Base-by-base conservation (phyloP, 2,329 filamentous ascomycete genomes). In the Cytospora piceicola region DNA sequence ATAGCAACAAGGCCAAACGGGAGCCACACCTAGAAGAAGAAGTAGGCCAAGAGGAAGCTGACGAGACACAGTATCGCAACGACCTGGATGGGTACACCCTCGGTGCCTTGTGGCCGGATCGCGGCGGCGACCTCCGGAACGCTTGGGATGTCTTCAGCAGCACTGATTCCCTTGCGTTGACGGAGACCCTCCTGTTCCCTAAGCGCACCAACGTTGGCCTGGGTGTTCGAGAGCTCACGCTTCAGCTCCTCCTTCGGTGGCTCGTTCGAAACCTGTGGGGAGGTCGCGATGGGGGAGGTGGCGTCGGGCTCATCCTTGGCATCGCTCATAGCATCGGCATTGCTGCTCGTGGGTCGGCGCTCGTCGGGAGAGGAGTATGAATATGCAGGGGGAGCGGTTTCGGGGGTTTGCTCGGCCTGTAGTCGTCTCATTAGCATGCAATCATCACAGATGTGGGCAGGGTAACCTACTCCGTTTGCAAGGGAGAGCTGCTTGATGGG, bases 41-140 rank as follows among this genome's bases (percentile, higher is more conserved):
- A 87, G 80, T 97, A 99, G 63, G 93, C 95, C 72, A 98, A 85
- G 75, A 99, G 79, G 81, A 99, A 99, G 82, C 92, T 94, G 69
- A 96, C 73, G 73, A 99, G 82, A 76, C 94, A 97, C 53, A 99
- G 81, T 27, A 88, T 82, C 27, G 95, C 94, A 54, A 92, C 92
- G 69, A 94, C 86, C 77, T 94, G 90, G 58, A 99, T 87, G 0
- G 95, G 89, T 4, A 99, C 94, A 27, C 95, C 94, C 72, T 93
- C 88, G 70, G 79, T 88, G 76, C 77, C 85, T 77, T 79, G 82
- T 69, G 76, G 81, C 55, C 76, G 72, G 75, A 78, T 80, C 76
- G 83, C 87, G 65, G 81, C 81, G 67, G 68, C 65, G 46, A 84
- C 81, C 60, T 85, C 78, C 8, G 80, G 76, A 17, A 78, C 71